Evolutionary conservation across 306 rosid species (phyloP), one percentile per base, ranked within the genome.

Genomic region (Bauhinia variegata): DNA sequence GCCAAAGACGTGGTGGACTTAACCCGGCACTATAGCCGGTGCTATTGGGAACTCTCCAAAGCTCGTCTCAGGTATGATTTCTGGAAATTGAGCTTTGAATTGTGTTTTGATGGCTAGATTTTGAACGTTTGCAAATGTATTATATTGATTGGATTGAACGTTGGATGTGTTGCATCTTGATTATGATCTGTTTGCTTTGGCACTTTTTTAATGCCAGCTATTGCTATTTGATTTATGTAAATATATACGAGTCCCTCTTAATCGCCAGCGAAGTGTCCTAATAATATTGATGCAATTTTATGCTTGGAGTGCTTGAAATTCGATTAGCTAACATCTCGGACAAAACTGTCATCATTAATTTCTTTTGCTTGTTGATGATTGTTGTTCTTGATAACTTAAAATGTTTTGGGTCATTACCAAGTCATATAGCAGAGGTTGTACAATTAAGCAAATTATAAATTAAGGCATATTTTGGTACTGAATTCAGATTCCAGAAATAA

Each of bases 41-140:
- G 98, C 80, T 89, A 92, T 67, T 85, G 88, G 84, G 87, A 92
- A 76, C 92, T 86, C 74, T 89, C 98, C 77, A 92, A 87, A 68
- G 95, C 96, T 62, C 96, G 90, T 73, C 96, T 92, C 50, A 87
- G 92, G 96, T 88, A 4, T 17, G 43, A 36, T 9, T 39, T 19
- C 12, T 0, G 14, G 5, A 18, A 51, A n/a, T 65, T 37, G 1
- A 5, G 3, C 5, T 11, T 11, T 70, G 12, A 36, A 32, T 37
- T 4, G 0, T 9, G 54, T 42, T 54, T 54, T 15, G 2, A 14
- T 2, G 17, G 31, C 32, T 9, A 23, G 2, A 31, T 14, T 43
- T 8, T 2, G 5, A 11, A 39, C 42, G 7, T n/a, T 42, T 44
- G 7, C 7, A 1, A 15, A 10, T 17, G 19, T 17, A 33, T 64